Evolutionary conservation across 148 eudicot genomes (phyloP).

Genomic region (Chenopodium berlandieri): DNA sequence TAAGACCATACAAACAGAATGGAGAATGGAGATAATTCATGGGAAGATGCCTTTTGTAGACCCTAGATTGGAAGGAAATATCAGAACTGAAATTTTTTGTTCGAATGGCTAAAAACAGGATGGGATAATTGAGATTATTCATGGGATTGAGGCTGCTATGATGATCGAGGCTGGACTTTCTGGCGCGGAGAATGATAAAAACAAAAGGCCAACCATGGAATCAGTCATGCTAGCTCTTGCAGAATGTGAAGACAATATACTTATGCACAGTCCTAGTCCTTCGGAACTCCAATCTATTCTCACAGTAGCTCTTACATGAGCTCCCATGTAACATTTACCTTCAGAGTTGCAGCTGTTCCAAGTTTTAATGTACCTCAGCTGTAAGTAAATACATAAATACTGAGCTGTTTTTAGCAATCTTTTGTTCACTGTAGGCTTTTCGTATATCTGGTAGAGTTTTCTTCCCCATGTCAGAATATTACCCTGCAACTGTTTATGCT

Average conservation of each 20-base stretch:
- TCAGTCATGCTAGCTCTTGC: constrained; percentile 41
- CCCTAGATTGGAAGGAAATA: constrained; percentile 43
- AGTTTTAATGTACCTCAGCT: not conserved
- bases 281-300: not conserved
- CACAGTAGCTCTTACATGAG: not conserved
- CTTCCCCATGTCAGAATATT: too few species aligned
- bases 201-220: constrained; percentile 59
- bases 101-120: too few species aligned
- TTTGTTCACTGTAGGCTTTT: too few species aligned
- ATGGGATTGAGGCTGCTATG: constrained; percentile 36
- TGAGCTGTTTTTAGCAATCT: too few species aligned
- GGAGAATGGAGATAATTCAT: constrained; percentile 31
- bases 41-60: constrained; percentile 45
- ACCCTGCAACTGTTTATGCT: too few species aligned
- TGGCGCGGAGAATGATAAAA: constrained; percentile 52
- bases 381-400: not conserved
- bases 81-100: constrained; percentile 12
- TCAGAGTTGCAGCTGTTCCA: not conserved
- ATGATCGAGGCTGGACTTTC: constrained; percentile 46
- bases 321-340: not conserved
- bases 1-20: constrained; percentile 22
- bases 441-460: too few species aligned
- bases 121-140: too few species aligned
- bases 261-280: not conserved
- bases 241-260: constrained; percentile 39